A percentile compares a stretch with the other conserved stretches of the same genome.
These are phyloP conservation scores for Setaria italica DNA, from an alignment of 202 grass and related monocot genomes.

Conservation along the genomic window DNA sequence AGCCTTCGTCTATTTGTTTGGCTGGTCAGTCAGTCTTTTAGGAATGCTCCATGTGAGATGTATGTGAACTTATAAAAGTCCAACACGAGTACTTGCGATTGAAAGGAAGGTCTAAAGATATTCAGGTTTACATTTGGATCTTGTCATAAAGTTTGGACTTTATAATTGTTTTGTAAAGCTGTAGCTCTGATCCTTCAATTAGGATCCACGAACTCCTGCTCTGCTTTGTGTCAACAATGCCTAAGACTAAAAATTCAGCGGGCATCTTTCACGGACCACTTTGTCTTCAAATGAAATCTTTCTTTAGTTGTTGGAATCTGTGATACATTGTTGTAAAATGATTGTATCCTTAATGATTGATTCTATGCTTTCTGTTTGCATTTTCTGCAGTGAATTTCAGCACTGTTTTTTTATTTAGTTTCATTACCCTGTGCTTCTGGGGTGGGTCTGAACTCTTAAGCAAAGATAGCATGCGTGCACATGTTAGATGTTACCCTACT, in stretches of 20 bases:
- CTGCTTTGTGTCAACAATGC: neutral
- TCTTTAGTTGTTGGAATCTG: neutral
- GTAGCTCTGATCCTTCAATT: neutral
- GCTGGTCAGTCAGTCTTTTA: neutral
- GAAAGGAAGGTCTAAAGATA: conserved; percentile 8
- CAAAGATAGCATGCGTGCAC: neutral
- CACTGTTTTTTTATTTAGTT: neutral
- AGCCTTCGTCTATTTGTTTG: neutral
- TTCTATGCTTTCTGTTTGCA: neutral
- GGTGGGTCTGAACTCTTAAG: neutral
- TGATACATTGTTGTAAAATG: neutral
- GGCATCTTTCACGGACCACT: neutral
- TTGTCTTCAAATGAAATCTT: neutral
- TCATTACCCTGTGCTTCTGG: neutral
- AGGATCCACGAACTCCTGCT: neutral
- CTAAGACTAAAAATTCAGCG: neutral
- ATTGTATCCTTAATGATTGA: neutral
- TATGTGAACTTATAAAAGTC: conserved; percentile 13
- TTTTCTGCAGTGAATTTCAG: neutral
- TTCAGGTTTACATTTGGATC: conserved; percentile 30
- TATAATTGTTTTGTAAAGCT: conserved; percentile 11
- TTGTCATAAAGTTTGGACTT: neutral
- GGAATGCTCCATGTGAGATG: neutral
- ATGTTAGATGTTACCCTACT: neutral
- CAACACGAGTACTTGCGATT: neutral